Base-by-base conservation (phyloP, 1,284 basidiomycete species). In the Ustilago cynodontis region DNA sequence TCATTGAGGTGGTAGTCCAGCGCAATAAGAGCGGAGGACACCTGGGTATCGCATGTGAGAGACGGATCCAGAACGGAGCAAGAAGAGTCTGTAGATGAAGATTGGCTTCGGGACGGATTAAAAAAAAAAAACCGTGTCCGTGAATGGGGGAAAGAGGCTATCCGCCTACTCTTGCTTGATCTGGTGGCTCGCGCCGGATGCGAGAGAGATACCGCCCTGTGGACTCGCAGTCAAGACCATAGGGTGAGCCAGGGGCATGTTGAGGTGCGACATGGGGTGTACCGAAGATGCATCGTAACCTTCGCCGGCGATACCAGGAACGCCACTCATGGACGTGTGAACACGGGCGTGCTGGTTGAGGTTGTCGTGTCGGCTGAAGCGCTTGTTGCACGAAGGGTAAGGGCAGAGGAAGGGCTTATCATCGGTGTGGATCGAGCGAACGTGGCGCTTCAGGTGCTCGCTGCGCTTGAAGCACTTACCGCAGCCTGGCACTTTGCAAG, bases 391-490 rank as follows among this genome's bases (percentile, higher is more conserved):
- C 43, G 72, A 65, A 41, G 79, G 78, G 57, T 68, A 76, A 26
- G 78, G 70, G 73, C 82, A 84, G 35, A 71, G 70, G 78, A 76
- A 84, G n/a, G 82, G 80, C 72, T 82, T 82, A 33, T 82, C 82
- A 59, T 83, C 82, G 20, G 82, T 82, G 69, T 83, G 82, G 49
- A 83, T 83, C 52, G 79, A 81, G n/a, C 81, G 71, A 14, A 83
- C 78, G 54, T 83, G 82, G 22, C 82, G 63, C 75, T 83, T 83
- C 65, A 83, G 76, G 47, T 83, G 82, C 62, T 83, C 82, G 65
- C 78, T 80, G 24, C 82, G 79, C 64, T 82, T 82, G 76, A 83
- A 83, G 55, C 79, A 81, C 65, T 83, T 83, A 60, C 81, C 81
- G 41, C 82, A 83, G 43, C 81, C 82, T 29, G 79, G 80, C 18